phyloP scores from a whole-genome alignment of 2,329 filamentous ascomycete species.

The Trichophaea hybrida region DNA sequence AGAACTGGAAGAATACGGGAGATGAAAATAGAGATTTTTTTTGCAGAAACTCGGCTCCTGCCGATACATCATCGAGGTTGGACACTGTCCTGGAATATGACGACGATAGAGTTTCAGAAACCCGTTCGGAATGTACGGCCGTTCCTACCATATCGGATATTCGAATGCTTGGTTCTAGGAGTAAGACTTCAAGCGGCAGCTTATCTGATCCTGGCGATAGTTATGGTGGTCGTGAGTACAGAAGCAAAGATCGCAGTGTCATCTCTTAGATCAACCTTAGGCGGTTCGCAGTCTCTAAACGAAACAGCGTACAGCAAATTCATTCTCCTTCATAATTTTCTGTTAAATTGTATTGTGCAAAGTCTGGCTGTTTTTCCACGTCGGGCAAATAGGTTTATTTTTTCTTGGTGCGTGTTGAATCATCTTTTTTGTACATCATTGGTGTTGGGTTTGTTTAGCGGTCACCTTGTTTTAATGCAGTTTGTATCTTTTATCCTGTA shows the following conservation, averaged over 20 bases:
- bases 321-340: background rate
- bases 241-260: background rate
- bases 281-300: too few species aligned
- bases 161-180: background rate
- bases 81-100: slow-evolving; percentile 20
- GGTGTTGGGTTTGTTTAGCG: background rate
- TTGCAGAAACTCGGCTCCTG: background rate
- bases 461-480: background rate
- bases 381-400: background rate
- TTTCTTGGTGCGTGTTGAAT: background rate
- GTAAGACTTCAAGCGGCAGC: slow-evolving; percentile 15
- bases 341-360: background rate
- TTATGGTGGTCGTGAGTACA: slow-evolving; percentile 18
- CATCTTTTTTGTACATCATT: background rate
- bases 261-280: background rate
- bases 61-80: background rate
- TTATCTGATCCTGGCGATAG: slow-evolving; percentile 22
- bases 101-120: slow-evolving; percentile 12
- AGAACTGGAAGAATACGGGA: background rate
- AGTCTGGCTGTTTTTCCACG: background rate
- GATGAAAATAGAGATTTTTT: background rate
- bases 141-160: slow-evolving; percentile 11
- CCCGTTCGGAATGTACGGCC: slow-evolving; percentile 12
- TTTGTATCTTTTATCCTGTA: too few species aligned
- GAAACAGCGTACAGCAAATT: background rate